These are phyloP conservation scores for Paecilomyces dactylethromorphus DNA, from an alignment of 2,329 filamentous ascomycete species.

Conservation along the genomic window DNA sequence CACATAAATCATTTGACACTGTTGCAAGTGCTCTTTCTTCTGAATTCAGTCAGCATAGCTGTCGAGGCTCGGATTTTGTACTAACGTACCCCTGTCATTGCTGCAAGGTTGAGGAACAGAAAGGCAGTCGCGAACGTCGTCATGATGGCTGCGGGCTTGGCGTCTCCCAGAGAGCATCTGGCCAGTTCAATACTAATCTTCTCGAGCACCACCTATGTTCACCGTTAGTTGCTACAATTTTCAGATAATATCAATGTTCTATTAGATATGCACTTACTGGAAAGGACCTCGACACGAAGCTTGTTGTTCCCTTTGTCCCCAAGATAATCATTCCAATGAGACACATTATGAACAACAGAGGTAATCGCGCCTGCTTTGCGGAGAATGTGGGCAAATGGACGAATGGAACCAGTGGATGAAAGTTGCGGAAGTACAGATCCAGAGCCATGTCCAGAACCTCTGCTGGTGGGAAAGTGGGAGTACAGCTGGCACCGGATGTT, in stretches of 20 bases:
- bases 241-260: conserved; percentile 5
- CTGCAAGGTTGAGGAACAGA: conserved; percentile 44
- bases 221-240: background rate
- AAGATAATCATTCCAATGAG: conserved; percentile 48
- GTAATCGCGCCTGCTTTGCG: conserved; percentile 40
- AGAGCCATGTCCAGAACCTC: conserved; percentile 50
- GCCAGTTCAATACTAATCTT: conserved; percentile 38
- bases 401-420: conserved; percentile 48
- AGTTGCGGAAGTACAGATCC: conserved; percentile 49
- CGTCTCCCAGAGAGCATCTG: conserved; percentile 32
- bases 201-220: conserved; percentile 23
- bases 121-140: conserved; percentile 43
- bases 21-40: conserved; percentile 40
- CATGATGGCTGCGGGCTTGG: conserved; percentile 36
- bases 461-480: conserved; percentile 40
- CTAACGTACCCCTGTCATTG: conserved; percentile 37
- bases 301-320: conserved; percentile 45
- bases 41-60: conserved; percentile 9
- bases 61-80: background rate
- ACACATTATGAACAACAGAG: conserved; percentile 47
- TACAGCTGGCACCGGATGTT: conserved; percentile 16
- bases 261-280: conserved; percentile 19
- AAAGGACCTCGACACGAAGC: conserved; percentile 44
- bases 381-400: conserved; percentile 49
- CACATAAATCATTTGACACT: conserved; percentile 46